Evolutionary conservation across 1,284 basidiomycete species (phyloP), one percentile per base, ranked within the genome.

Genomic region (Cutaneotrichosporon cutaneum): DNA sequence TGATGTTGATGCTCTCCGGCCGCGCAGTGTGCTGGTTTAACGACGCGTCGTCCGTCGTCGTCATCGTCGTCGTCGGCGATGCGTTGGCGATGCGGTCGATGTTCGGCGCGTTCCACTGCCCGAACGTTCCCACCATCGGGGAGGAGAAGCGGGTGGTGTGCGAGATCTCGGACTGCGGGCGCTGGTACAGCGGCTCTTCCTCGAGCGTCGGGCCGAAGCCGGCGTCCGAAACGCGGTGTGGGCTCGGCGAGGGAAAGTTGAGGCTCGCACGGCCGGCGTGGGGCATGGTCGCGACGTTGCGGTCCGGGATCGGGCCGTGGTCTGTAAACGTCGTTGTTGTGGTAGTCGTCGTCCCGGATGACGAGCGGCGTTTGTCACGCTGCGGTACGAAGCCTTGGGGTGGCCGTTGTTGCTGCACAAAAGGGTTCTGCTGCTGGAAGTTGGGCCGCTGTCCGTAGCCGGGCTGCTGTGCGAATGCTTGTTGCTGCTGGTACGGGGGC

Each of bases 271-370:
- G 61, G 26, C 47, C 33, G 30, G 5, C 30, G 3, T 26, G n/a
- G 6, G 69, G 69, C 62, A 70, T 64, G 1, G 70, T 63, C 3
- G 57, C 22, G 33, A 62, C 67, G 32, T 58, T 51, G 39, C 58
- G 48, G 56, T 65, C 60, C 22, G 39, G 26, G 9, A 35, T 33
- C 3, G 59, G 61, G 1, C 42, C 58, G 16, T 53, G 39, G 44
- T 70, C 66, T 2, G 67, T 57, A 13, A 48, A 21, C 18, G 68
- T 68, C 0, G 59, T 63, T 1, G 67, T 68, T 7, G 66, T 72
- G 2, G 70, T 70, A 0, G 69, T 69, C 7, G 68, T 72, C 5
- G 70, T 71, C 2, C 66, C 65, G 2, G 71, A 70, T 5, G 72
- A 75, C 18, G 68, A 65, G 1, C 72, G 67, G 30, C 72, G 68